A percentile compares a stretch with the other conserved stretches of the same genome.
These are phyloP conservation scores for Candida berthetii DNA, from an alignment of 805 yeast genomes.

Conservation along the genomic window DNA sequence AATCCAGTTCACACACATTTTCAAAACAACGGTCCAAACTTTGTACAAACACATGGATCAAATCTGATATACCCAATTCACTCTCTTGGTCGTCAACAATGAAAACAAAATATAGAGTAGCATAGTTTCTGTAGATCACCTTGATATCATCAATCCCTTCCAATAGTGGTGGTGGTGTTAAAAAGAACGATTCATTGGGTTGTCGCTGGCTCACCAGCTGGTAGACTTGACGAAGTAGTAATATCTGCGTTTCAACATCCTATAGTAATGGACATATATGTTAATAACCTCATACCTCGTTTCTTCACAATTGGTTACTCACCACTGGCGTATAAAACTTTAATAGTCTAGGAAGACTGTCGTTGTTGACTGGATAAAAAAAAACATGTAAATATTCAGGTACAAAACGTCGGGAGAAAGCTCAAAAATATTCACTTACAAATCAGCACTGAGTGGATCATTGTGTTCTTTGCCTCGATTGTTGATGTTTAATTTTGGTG, in stretches of 20 bases:
- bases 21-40: conserved; percentile 88
- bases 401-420: conserved; percentile 1
- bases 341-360: conserved; percentile 82
- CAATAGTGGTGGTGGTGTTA: conserved; percentile 79
- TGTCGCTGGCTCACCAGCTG: conserved; percentile 68
- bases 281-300: too few species aligned
- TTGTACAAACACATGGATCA: conserved; percentile 96
- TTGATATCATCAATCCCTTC: conserved; percentile 67
- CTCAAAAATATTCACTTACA: conserved; percentile 38
- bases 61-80: conserved; percentile 87
- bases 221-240: conserved; percentile 76
- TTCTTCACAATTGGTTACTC: too few species aligned
- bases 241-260: conserved; percentile 76
- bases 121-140: conserved; percentile 91
- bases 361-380: conserved; percentile 60
- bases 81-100: conserved; percentile 95
- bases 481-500: too few species aligned
- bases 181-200: conserved; percentile 76
- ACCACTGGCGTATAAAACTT: conserved; percentile 86
- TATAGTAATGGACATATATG: too few species aligned
- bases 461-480: conserved; percentile 16
- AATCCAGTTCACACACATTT: conserved; percentile 86
- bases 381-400: too few species aligned
- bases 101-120: conserved; percentile 93
- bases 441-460: conserved; percentile 85